phyloP scores from a whole-genome alignment of 164 flowering plant genomes.

The Liquidambar formosana region DNA sequence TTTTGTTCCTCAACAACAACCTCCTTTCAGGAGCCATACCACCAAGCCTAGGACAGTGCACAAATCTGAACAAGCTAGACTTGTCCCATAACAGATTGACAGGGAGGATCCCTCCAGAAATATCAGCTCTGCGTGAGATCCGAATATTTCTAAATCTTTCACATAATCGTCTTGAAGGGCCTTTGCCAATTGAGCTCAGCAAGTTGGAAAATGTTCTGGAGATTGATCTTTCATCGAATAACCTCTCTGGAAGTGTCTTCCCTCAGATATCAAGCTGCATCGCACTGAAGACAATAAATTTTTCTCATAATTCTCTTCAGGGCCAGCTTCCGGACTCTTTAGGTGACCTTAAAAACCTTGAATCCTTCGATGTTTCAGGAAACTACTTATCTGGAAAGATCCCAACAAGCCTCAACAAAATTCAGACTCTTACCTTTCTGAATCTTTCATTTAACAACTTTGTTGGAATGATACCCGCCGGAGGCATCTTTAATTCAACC shows the following conservation, averaged over 20 bases:
- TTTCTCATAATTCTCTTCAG: constrained; percentile 45
- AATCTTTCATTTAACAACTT: constrained; percentile 58
- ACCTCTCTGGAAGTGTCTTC: constrained; percentile 41
- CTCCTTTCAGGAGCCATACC: constrained; percentile 54
- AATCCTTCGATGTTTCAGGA: constrained; percentile 44
- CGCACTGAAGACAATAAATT: constrained; percentile 33
- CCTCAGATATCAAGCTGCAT: constrained; percentile 48
- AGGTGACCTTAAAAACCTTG: constrained; percentile 42
- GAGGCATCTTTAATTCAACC: constrained; percentile 30
- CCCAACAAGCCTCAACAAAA: constrained; percentile 36
- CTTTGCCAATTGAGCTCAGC: constrained; percentile 52
- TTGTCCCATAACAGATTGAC: constrained; percentile 53
- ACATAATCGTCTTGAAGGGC: constrained; percentile 50
- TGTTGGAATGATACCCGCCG: constrained; percentile 44
- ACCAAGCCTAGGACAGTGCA: constrained; percentile 39
- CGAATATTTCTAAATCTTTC: constrained; percentile 54
- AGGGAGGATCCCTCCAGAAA: constrained; percentile 45
- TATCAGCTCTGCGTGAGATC: constrained; percentile 35
- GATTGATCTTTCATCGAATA: constrained; percentile 58
- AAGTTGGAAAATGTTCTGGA: constrained; percentile 42
- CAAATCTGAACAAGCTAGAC: constrained; percentile 43
- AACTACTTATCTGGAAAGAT: constrained; percentile 46
- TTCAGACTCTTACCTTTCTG: constrained; percentile 34
- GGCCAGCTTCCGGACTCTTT: constrained; percentile 53
- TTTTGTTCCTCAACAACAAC: constrained; percentile 51